Evolutionary conservation across 768 basidiomycete genomes (phyloP), one percentile per base, ranked within the genome.

Genomic region (Tubosaeta brunneosetosa): DNA sequence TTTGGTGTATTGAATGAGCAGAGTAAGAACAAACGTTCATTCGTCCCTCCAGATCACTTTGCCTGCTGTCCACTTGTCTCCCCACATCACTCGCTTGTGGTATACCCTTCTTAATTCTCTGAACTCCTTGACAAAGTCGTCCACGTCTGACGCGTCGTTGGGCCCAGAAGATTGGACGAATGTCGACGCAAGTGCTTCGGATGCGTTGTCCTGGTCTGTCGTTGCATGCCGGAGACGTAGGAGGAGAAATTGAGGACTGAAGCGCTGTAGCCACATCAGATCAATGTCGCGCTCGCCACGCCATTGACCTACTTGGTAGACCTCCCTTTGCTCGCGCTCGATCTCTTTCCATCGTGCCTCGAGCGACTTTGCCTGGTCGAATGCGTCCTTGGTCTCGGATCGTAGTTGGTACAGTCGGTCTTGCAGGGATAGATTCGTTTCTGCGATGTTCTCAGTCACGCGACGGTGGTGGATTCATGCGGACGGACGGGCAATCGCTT

Each of bases 61-160:
- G 2, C 90, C 91, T 32, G 80, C 77, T 1, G 83, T n/a, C 75
- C 94, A 97, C 59, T 86, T 77, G 64, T 93, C 89, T 16, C 84
- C 82, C 89, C 91, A 97, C 66, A 95, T 85, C 2, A 84, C 85
- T 16, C 94, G 78, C 70, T 95, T 97, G n/a, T n/a, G n/a, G n/a
- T n/a, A n/a, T n/a, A 79, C 77, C 71, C 91, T 94, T 58, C 95
- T 73, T 36, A 84, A 66, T 47, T 93, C 91, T 63, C 86, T 91
- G 73, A 94, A 97, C 60, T 91, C 84, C 61, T 76, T 84, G 48
- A 97, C 81, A 58, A 97, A 98, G 41, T 87, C 83, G 54, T 97
- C 94, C 22, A 94, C 79, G 32, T 89, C 88, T 48, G 57, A 47
- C 55, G 66, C 56, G 41, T 69, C 66, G 46, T 52, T 60, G n/a